phyloP scores from a whole-genome alignment of 2,329 filamentous ascomycete species.

The Ceratocystiopsis brevicomis region DNA sequence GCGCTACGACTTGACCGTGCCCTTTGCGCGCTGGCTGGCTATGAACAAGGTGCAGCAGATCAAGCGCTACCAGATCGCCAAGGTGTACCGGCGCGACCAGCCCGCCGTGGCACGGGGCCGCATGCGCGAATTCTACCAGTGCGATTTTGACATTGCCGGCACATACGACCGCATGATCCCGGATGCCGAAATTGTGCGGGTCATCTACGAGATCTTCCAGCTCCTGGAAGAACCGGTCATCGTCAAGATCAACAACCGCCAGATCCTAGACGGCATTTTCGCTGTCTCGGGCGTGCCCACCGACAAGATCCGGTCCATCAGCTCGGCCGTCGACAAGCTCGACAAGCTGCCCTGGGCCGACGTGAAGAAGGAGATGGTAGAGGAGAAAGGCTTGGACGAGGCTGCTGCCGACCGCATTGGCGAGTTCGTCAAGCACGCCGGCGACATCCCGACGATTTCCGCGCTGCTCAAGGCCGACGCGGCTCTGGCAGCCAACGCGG shows the following conservation, averaged over 20 bases:
- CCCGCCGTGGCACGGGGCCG: constrained; percentile 69
- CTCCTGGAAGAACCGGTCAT: constrained; percentile 50
- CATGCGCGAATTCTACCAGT: constrained; percentile 94
- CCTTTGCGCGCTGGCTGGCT: constrained; percentile 74
- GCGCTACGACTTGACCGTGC: constrained; percentile 47
- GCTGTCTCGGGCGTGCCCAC: constrained; percentile 73
- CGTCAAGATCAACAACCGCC: constrained; percentile 90
- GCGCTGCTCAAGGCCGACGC: constrained; percentile 49
- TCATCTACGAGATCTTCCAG: constrained; percentile 72
- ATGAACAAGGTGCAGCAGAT: constrained; percentile 78
- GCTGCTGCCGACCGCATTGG: constrained; percentile 76
- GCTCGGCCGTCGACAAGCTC: constrained; percentile 85
- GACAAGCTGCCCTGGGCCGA: constrained; percentile 83
- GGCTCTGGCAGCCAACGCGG: constrained; percentile 48
- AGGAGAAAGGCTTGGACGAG: constrained; percentile 65
- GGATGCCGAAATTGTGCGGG: constrained; percentile 73
- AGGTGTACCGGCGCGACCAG: constrained; percentile 44
- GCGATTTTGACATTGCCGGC: constrained; percentile 90
- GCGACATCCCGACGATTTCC: constrained; percentile 41
- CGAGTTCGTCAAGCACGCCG: constrained; percentile 41
- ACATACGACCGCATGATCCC: constrained; percentile 78
- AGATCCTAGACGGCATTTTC: constrained; percentile 85
- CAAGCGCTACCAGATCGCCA: constrained; percentile 89
- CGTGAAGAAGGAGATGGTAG: constrained; percentile 81
- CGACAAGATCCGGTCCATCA: constrained; percentile 77